Evolutionary conservation across 225 moss, liverwort and hornwort genomes (phyloP).

Genomic region (Antitrichia curtipendula): DNA sequence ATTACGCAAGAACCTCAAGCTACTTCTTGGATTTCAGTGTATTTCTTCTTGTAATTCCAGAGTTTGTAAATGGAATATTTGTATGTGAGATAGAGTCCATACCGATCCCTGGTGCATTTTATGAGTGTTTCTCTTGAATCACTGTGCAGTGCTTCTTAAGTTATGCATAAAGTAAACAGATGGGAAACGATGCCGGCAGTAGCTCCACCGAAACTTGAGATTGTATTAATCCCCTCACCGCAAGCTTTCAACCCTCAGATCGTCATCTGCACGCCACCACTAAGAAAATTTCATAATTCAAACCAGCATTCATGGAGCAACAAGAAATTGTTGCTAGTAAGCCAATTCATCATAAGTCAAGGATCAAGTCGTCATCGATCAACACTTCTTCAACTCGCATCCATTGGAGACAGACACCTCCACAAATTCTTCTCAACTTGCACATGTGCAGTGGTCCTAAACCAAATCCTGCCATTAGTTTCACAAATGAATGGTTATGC

Average conservation of each 20-base stretch:
- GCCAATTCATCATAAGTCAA: not conserved
- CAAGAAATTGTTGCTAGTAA: no score
- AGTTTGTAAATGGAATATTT: not conserved
- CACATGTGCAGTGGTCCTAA: no score
- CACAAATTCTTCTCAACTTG: not conserved
- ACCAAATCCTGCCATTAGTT: not conserved
- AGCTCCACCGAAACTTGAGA: slow-evolving; percentile 35
- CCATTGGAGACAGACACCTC: not conserved
- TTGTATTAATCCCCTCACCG: slow-evolving; percentile 16
- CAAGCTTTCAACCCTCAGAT: slow-evolving; percentile 40
- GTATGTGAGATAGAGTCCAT: not conserved
- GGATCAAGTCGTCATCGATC: not conserved
- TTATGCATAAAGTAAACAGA: slow-evolving; percentile 3
- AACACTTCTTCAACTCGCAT: not conserved
- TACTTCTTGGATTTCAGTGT: not conserved
- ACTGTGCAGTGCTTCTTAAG: not conserved
- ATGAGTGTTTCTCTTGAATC: not conserved
- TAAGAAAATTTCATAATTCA: not conserved
- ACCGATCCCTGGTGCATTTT: not conserved
- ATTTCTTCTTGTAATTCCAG: not conserved
- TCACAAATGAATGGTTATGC: no score
- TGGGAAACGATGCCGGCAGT: slow-evolving; percentile 35
- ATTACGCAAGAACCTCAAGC: not conserved
- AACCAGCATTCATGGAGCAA: not conserved
- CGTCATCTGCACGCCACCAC: slow-evolving; percentile 9